Evolutionary conservation across 2,329 filamentous ascomycete genomes (phyloP), one percentile per base, ranked within the genome.

Genomic region (Colletotrichum sublineola): DNA sequence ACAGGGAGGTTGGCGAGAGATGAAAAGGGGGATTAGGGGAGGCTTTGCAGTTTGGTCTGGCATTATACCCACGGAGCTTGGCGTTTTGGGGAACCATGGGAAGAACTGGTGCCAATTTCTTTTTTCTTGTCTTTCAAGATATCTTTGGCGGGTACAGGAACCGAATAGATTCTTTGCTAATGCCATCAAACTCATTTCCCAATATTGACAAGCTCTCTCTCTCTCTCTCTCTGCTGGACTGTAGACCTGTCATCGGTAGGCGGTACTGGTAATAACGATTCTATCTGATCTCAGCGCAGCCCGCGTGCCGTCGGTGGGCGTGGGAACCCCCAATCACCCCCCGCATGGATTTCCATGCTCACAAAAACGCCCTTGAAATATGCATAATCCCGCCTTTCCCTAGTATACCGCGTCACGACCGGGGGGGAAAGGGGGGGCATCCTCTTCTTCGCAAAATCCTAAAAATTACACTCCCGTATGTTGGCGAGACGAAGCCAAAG

Each of bases 331-430:
- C 56, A 52, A 52, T 40, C 46, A 46, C 55, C 66, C 70, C 60
- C 60, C 24, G 38, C 40, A 61, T 55, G 48, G 20, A 44, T 56
- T 64, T 61, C 60, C 66, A 65, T 65, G 66, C 66, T 64, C 42
- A 64, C 24, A 65, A 55, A 68, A 73, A 73, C 70, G 70, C 70
- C 69, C 40, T 42, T 65, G 48, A 73, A 61, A 48, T 73, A 73
- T 73, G 70, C 70, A 65, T 64, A 61, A 65, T 65, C 66, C 66
- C 55, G 66, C 67, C 66, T 65, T 64, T 64, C 52, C 58, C 66
- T 69, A 38, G 60, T 46, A 36, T 68, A 50, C 36, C 48, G 42
- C 60, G 38, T 44, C 66, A 65, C 55, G 48, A 33, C 55, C n/a
- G 38, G 20, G 20, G 3, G n/a, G 46, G 15, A 67, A 18, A 42